Percentiles rank a stretch among this genome's conserved stretches.
Evolutionary conservation across 192 early-diverging fungal genomes (phyloP).

Genomic region (Spizellomyces punctatus): DNA sequence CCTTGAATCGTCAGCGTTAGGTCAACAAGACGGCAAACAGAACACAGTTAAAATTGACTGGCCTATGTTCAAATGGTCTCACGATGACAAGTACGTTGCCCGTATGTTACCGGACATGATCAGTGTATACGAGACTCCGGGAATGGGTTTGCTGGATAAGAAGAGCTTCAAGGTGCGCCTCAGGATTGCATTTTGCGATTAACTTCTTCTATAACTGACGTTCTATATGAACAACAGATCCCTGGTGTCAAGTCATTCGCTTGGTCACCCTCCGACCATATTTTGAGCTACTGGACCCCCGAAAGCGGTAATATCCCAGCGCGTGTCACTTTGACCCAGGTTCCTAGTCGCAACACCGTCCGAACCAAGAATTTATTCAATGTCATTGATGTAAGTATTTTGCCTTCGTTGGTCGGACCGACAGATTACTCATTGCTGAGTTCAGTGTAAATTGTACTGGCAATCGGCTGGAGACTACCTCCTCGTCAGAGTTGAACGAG

Average conservation of each 20-base stretch:
- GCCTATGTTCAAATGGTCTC: constrained; percentile 98
- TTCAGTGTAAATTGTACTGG: constrained; percentile 82
- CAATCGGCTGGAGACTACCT: constrained; percentile 88
- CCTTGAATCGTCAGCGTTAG: constrained; percentile 31
- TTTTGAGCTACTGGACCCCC: constrained; percentile 95
- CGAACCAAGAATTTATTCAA: constrained; percentile 98
- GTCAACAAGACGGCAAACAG: not conserved
- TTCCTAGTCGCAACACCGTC: constrained; percentile 84
- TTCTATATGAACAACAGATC: constrained; percentile 24
- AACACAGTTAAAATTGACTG: constrained; percentile 65
- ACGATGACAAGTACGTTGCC: constrained; percentile 93
- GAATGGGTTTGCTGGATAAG: constrained; percentile 91
- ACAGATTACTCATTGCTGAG: too few relatives aligned
- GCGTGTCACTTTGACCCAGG: constrained; percentile 83
- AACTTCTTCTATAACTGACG: not conserved
- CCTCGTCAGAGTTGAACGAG: constrained; percentile 90
- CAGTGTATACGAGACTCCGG: constrained; percentile 90
- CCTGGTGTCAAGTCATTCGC: constrained; percentile 53
- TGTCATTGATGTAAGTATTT: constrained; percentile 65
- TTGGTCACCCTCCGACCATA: constrained; percentile 64
- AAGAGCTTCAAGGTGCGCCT: constrained; percentile 83
- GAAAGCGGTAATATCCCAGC: constrained; percentile 88
- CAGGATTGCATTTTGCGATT: not conserved
- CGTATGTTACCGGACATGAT: constrained; percentile 73
- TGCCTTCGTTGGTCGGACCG: too few relatives aligned